Conservation (phyloP, 1,284 basidiomycete species). For the Pterula multifida region DNA sequence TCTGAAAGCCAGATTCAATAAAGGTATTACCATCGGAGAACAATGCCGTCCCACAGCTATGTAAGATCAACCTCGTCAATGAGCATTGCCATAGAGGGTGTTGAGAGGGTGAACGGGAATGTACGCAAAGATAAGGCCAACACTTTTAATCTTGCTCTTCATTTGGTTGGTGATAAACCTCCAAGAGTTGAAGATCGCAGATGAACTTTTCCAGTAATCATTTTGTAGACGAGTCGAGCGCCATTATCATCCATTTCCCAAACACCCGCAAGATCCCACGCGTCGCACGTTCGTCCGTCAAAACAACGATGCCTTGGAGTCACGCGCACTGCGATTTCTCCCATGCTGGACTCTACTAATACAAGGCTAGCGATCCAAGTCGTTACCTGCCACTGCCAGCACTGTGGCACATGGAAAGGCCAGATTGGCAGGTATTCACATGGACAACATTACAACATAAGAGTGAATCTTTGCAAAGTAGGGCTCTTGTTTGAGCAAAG, state of each 20-base stretch:
- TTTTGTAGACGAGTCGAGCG: neutral
- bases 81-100: neutral
- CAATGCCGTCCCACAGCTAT: conserved; percentile 71
- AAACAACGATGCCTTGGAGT: neutral
- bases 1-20: neutral
- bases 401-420: too few species aligned
- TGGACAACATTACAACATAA: too few species aligned
- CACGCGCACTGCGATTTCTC: neutral
- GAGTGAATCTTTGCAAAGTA: too few species aligned
- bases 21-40: conserved; percentile 71
- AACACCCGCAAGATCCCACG: neutral
- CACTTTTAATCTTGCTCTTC: conserved; percentile 24
- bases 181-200: neutral
- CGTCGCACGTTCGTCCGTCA: neutral
- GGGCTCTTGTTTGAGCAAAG: too few species aligned
- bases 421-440: too few species aligned
- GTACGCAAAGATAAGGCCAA: conserved; percentile 72
- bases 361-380: too few species aligned
- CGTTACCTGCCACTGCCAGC: too few species aligned
- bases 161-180: neutral
- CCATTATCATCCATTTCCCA: neutral
- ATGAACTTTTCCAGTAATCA: neutral
- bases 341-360: too few species aligned
- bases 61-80: conserved; percentile 5
- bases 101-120: conserved; percentile 16